Base-by-base conservation (phyloP, 1,139 yeast genomes). In the Hanseniaspora uvarum region DNA sequence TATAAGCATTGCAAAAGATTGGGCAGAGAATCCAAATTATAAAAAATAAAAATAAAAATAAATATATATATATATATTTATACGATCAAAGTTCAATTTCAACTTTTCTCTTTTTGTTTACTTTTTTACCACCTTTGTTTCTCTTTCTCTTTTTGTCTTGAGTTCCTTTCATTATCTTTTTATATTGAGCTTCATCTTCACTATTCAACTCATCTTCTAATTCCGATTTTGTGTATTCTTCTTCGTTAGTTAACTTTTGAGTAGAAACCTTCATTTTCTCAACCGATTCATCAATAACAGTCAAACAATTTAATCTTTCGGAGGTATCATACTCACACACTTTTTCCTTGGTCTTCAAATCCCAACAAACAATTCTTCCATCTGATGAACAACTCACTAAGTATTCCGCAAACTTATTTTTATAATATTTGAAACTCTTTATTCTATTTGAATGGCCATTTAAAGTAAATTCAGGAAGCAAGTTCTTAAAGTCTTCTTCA, bases 311-410 rank as follows among this genome's bases (percentile, higher is more conserved):
- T 58, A 92, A 76, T 63, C 98, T 76, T 69, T 92, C 96, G n/a
- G 95, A 95, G 26, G 94, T 79, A 59, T 83, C 87, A 67, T 88
- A 89, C 1, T 87, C 94, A 0, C 96, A 96, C 23, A 87, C 76
- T 67, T 88, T 95, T 61, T 86, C 95, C 61, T 76, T 75, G 0
- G 71, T 63, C 4, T 70, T 62, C 63, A 89, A 70, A 64, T 88
- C 85, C 96, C 97, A 92, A 2, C 92, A 82, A 14, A 89, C 95
- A 55, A 92, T 81, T 62, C 79, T 84, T 39, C 98, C 97, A 66
- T 92, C 97, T 0, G 96, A 86, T 0, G 96, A 86, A 12, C 88
- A 87, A 2, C 95, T 83, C 1, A 86, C 76, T 65, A 94, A 70
- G 63, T 76, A 83, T 6, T 76, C 66, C 34, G 69, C 69, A 52